phyloP scores from a whole-genome alignment of 441 rosid species.

The Erysimum pusillum region DNA sequence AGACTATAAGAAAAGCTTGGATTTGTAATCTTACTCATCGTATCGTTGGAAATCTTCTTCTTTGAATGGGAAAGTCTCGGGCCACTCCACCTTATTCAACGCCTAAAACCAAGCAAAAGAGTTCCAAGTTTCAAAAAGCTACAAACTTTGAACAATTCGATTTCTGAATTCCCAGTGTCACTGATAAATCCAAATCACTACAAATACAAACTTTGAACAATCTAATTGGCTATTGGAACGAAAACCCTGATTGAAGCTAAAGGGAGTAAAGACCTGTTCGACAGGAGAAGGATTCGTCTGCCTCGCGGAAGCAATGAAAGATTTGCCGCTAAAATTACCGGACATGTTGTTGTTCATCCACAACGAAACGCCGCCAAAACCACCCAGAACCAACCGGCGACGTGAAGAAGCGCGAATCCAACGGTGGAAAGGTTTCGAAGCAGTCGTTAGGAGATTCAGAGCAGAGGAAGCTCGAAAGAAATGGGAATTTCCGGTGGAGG shows the following conservation, averaged over 20 bases:
- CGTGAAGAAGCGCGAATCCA: constrained; percentile 48
- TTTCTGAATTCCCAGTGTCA: neutral
- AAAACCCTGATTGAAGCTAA: neutral
- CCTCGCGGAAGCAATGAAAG: constrained; percentile 80
- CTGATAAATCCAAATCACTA: constrained; percentile 7
- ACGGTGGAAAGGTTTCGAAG: constrained; percentile 42
- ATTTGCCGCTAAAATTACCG: constrained; percentile 49
- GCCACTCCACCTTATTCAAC: constrained; percentile 85
- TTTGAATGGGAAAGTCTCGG: constrained; percentile 87
- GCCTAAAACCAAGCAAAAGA: constrained; percentile 49
- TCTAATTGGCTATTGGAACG: constrained; percentile 1
- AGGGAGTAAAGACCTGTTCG: constrained; percentile 61
- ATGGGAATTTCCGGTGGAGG: constrained; percentile 45
- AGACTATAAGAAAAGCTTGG: constrained; percentile 5
- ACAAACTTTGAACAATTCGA: neutral
- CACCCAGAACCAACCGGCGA: constrained; percentile 65
- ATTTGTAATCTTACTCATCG: constrained; percentile 65
- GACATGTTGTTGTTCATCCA: constrained; percentile 67
- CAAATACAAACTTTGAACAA: constrained; percentile 16
- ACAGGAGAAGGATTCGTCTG: constrained; percentile 61
- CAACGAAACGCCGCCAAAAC: constrained; percentile 57
- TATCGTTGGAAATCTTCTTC: constrained; percentile 90
- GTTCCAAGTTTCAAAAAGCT: neutral
- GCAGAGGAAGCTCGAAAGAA: constrained; percentile 42
- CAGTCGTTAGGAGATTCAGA: constrained; percentile 33